phyloP scores from a whole-genome alignment of 2,329 filamentous ascomycete genomes.

The Cladosporium halotolerans region DNA sequence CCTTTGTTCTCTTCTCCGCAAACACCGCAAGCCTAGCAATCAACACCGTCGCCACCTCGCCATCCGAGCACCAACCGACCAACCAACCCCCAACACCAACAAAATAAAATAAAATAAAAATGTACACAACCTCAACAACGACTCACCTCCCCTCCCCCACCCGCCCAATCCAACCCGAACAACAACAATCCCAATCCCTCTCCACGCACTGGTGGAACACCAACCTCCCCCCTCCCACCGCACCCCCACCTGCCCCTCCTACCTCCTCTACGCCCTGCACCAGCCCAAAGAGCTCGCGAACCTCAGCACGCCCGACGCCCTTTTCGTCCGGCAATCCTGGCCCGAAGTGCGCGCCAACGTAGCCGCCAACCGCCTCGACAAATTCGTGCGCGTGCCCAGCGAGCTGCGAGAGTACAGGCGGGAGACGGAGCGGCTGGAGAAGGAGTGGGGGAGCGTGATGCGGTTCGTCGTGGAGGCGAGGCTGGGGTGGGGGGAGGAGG shows the following conservation, averaged over 20 bases:
- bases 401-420: conserved; percentile 71
- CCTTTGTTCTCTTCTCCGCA: too few relatives aligned
- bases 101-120: neutral
- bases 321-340: conserved; percentile 64
- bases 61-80: too few relatives aligned
- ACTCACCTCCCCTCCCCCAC: conserved; percentile 1
- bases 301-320: conserved; percentile 62
- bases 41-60: neutral
- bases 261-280: conserved; percentile 49
- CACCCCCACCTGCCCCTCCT: conserved; percentile 64
- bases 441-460: conserved; percentile 69
- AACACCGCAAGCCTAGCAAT: too few relatives aligned
- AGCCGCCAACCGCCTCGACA: conserved; percentile 61
- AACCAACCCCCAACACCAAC: too few relatives aligned
- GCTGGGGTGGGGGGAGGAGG: conserved; percentile 54
- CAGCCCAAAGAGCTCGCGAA: conserved; percentile 63
- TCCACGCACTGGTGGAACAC: conserved; percentile 66
- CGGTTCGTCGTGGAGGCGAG: conserved; percentile 66
- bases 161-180: neutral
- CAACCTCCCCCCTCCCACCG: conserved; percentile 63
- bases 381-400: conserved; percentile 70
- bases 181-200: conserved; percentile 23
- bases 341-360: conserved; percentile 59
- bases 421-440: conserved; percentile 59
- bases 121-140: neutral